Evolutionary conservation across 192 early-diverging fungal genomes (phyloP).

Genomic region (Podila epicladia): DNA sequence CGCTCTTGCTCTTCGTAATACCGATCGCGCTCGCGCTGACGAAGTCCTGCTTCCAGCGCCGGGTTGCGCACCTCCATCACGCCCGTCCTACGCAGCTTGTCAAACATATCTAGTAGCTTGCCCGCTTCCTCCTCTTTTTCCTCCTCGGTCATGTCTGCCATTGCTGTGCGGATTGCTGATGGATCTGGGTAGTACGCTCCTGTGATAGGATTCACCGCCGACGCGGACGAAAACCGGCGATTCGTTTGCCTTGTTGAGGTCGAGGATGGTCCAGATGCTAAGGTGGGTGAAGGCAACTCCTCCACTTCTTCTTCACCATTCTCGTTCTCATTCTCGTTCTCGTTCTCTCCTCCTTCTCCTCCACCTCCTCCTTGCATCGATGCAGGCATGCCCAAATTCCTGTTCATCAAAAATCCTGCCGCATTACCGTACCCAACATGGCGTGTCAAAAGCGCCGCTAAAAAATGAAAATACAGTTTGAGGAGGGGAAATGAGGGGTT

Average conservation of each 20-base stretch:
- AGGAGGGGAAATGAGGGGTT: too few species aligned
- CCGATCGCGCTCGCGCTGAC: slow-evolving; percentile 38
- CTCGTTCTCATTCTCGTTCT: slow-evolving; percentile 13
- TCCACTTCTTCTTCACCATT: slow-evolving; percentile 11
- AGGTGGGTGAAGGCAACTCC: slow-evolving; percentile 2
- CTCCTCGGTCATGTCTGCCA: slow-evolving; percentile 93
- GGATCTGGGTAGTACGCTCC: slow-evolving; percentile 72
- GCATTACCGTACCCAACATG: slow-evolving; percentile 95
- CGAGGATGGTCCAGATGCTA: slow-evolving; percentile 1
- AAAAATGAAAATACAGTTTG: slow-evolving; percentile 1
- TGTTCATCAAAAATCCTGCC: slow-evolving; percentile 87
- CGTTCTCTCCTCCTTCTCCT: not conserved
- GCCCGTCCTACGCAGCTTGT: slow-evolving; percentile 91
- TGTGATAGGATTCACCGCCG: slow-evolving; percentile 88
- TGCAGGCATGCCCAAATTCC: slow-evolving; percentile 67
- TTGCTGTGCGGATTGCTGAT: slow-evolving; percentile 49
- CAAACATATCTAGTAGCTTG: slow-evolving; percentile 92
- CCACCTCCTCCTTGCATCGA: slow-evolving; percentile 35
- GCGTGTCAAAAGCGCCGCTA: slow-evolving; percentile 68
- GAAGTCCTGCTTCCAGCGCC: slow-evolving; percentile 62
- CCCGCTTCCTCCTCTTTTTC: slow-evolving; percentile 97
- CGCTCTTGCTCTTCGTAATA: slow-evolving; percentile 43
- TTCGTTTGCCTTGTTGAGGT: slow-evolving; percentile 4
- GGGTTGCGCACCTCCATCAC: slow-evolving; percentile 86
- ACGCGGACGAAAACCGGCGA: slow-evolving; percentile 11